Base-by-base conservation (phyloP, 371 early-diverging fungal species). In the Mortierella polycephala region DNA sequence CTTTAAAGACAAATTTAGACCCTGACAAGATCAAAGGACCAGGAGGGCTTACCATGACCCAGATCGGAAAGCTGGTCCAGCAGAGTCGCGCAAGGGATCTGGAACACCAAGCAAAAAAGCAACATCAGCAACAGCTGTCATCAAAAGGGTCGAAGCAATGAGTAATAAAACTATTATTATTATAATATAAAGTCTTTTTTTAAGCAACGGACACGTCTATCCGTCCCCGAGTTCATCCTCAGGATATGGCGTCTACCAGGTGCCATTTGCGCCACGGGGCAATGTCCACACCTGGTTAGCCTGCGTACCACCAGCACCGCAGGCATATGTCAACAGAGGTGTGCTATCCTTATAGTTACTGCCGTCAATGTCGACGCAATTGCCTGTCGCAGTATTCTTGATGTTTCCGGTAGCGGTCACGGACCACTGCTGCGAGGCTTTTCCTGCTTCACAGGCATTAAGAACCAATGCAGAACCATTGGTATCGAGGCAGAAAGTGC, bases 21-120 rank as follows among this genome's bases (percentile, higher is more conserved):
- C 77, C 77, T 14, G 72, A 76, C 49, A 76, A 71, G 57, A 76
- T 76, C 61, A 76, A 76, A 37, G 77, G 77, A 1, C 77, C 77
- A 10, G 77, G 77, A 9, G 77, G 77, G 7, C 40, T 76, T 45
- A 76, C 77, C 10, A 76, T 76, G 77, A 76, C 71, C 7, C 77
- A 76, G 58, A 76, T 76, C 41, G 67, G 68, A 13, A 67, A 44
- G 10, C 21, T 76, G 50, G 72, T 76, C 7, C 68, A 68, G 42
- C 57, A 71, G 23, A 76, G 77, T 57, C 71, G 63, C 11, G 60
- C 77, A 0, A 54, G 57, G 21, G 77, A 76, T 49, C 37, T 64
- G 16, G 72, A 76, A n/a, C 69, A 71, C 18, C 20, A 47, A 13
- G 56, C 60, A 39, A 66, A 60, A 50, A 57, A 54, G 18, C 50